Conservation (phyloP, 2,329 filamentous ascomycete genomes). For the Botryotinia convoluta region DNA sequence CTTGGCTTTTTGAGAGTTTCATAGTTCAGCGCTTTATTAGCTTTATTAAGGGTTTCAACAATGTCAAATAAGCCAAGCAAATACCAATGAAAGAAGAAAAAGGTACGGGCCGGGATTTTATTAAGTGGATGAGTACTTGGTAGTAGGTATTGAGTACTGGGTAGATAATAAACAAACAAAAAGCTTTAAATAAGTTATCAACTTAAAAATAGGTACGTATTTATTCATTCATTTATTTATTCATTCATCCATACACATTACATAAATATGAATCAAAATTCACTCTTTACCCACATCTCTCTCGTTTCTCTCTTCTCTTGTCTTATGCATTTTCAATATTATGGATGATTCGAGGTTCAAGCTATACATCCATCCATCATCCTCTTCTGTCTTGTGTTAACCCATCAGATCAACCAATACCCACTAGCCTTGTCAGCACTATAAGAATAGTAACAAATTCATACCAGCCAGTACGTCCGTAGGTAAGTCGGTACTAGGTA, state of each 20-base stretch:
- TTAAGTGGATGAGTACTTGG: neutral
- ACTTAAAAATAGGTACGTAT: neutral
- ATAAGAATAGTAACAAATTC: neutral
- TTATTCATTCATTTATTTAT: neutral
- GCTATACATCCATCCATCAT: neutral
- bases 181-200: neutral
- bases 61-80: neutral
- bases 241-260: neutral
- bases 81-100: neutral
- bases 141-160: neutral
- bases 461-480: neutral
- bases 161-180: neutral
- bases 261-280: neutral
- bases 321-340: neutral
- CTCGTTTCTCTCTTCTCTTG: neutral
- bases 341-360: neutral
- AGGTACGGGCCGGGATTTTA: neutral
- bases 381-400: neutral
- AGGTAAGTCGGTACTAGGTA: neutral
- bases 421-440: slow-evolving; percentile 17
- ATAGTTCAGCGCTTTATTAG: neutral
- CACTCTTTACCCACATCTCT: neutral
- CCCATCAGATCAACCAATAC: neutral
- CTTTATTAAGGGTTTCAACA: neutral
- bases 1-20: neutral